These are phyloP conservation scores for Xylariaceae sp. DNA, from an alignment of 2,329 filamentous ascomycete species.

Conservation along the genomic window DNA sequence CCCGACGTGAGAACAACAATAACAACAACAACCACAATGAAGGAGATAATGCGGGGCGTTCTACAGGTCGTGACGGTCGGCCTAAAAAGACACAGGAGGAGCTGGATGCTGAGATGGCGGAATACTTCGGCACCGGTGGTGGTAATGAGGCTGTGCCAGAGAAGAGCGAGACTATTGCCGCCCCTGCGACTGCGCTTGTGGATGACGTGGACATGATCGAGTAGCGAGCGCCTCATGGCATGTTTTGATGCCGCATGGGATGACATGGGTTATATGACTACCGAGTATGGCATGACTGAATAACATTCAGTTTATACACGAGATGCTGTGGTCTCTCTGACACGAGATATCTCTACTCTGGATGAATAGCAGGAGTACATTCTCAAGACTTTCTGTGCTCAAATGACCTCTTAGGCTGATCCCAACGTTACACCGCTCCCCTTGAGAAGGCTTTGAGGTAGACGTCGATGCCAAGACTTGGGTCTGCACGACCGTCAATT, in stretches of 20 bases:
- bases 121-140: conserved; percentile 67
- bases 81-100: conserved; percentile 86
- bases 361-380: too few relatives aligned
- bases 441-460: too few relatives aligned
- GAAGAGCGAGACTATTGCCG: conserved; percentile 18
- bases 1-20: conserved; percentile 39
- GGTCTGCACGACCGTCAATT: too few relatives aligned
- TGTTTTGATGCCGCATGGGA: not conserved
- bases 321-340: too few relatives aligned
- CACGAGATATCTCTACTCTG: too few relatives aligned
- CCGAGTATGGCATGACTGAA: not conserved
- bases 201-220: conserved; percentile 72
- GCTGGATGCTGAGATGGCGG: conserved; percentile 93
- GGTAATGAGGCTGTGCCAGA: conserved; percentile 36
- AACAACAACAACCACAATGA: conserved; percentile 20
- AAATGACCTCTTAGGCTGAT: too few relatives aligned
- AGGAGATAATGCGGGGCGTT: conserved; percentile 33
- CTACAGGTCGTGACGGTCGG: conserved; percentile 50
- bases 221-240: conserved; percentile 13
- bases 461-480: too few relatives aligned
- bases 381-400: too few relatives aligned
- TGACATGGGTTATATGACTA: not conserved
- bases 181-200: conserved; percentile 25
- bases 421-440: too few relatives aligned
- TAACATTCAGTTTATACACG: not conserved